These are phyloP conservation scores for Parachaetomium inaequale DNA, from an alignment of 495 filamentous ascomycete genomes.

Conservation along the genomic window DNA sequence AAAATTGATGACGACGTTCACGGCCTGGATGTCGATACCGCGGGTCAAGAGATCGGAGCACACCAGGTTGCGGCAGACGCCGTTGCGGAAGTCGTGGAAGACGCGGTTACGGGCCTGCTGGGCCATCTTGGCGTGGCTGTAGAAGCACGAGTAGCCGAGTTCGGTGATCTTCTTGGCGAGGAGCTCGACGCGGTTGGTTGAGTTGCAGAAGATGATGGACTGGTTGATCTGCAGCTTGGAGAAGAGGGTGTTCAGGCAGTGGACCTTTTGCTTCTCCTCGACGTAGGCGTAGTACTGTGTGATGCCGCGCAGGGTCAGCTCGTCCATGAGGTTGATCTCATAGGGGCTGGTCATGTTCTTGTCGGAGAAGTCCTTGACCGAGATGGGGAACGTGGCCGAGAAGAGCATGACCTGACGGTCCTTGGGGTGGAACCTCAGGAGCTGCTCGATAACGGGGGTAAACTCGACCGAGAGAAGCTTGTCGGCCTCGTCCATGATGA, in stretches of 20 bases:
- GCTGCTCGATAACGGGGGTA: constrained; percentile 92
- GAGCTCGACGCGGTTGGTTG: constrained; percentile 94
- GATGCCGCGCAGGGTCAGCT: constrained; percentile 94
- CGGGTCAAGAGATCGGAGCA: constrained; percentile 97
- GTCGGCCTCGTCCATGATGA: constrained; percentile 99
- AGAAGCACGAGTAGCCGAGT: constrained; percentile 98
- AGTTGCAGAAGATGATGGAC: constrained; percentile 99
- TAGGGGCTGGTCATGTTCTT: constrained; percentile 95
- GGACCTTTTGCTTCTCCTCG: constrained; percentile 98
- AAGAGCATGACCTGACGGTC: constrained; percentile 99
- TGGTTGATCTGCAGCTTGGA: constrained; percentile 99
- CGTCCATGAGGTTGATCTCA: constrained; percentile 99
- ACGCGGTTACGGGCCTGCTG: constrained; percentile 95
- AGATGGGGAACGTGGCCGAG: constrained; percentile 92
- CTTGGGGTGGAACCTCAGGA: constrained; percentile 88
- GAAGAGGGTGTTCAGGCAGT: constrained; percentile 98
- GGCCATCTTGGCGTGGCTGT: constrained; percentile 98
- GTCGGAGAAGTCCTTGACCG: constrained; percentile 96
- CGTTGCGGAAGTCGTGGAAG: constrained; percentile 98
- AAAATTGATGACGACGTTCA: constrained; percentile 99
- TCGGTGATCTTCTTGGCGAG: constrained; percentile 99
- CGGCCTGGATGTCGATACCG: constrained; percentile 98
- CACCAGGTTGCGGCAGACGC: constrained; percentile 94
- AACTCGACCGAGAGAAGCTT: constrained; percentile 96
- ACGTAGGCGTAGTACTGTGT: constrained; percentile 99